Evolutionary conservation across 148 eudicot genomes (phyloP).

Genomic region (Dysphania ambrosioides): DNA sequence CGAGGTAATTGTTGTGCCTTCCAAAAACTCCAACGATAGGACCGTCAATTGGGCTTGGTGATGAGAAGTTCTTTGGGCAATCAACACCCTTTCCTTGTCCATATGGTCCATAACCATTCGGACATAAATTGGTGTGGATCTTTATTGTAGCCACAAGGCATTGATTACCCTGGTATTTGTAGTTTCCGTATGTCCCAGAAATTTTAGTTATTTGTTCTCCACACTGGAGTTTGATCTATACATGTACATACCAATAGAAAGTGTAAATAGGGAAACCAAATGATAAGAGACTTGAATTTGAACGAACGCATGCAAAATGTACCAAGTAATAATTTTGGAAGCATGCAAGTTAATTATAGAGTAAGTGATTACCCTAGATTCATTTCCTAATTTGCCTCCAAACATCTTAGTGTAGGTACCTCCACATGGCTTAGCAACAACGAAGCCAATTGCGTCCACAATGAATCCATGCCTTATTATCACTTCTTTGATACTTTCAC

Average conservation of each 20-base stretch:
- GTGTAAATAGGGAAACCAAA: neutral
- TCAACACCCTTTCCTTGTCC: neutral
- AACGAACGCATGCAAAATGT: neutral
- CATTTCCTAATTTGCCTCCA: neutral
- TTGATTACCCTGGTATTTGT: neutral
- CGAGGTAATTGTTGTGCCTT: neutral
- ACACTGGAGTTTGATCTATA: neutral
- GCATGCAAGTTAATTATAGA: too few species aligned
- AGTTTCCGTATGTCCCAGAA: neutral
- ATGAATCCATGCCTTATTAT: neutral
- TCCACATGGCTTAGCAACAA: neutral
- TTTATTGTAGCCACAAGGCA: neutral
- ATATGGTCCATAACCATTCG: constrained; percentile 6
- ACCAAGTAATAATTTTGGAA: too few species aligned
- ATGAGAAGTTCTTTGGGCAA: neutral
- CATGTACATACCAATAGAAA: neutral
- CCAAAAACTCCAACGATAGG: constrained; percentile 1
- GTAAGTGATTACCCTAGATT: neutral
- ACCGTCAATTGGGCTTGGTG: neutral
- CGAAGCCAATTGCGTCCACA: constrained; percentile 14
- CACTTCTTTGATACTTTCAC: neutral
- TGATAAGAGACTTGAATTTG: neutral
- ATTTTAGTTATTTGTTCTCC: constrained; percentile 1
- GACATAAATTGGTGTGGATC: constrained; percentile 14
- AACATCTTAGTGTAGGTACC: neutral